These are phyloP conservation scores for Diaporthe destruens DNA, from an alignment of 2,329 filamentous ascomycete species.

Conservation along the genomic window DNA sequence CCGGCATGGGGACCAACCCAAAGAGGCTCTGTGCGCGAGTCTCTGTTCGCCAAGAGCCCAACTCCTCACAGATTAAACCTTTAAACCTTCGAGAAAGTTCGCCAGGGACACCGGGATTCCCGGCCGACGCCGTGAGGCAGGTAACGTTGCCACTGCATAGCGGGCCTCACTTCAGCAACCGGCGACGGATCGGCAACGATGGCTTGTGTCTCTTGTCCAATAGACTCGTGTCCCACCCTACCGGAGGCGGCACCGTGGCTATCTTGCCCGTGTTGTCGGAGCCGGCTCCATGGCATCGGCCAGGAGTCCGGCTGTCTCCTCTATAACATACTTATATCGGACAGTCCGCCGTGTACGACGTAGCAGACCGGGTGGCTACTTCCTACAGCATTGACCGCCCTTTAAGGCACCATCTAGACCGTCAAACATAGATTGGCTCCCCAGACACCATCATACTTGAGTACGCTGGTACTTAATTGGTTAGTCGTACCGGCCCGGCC, in stretches of 20 bases:
- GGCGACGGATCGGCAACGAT: too few species aligned
- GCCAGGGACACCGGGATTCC: background rate
- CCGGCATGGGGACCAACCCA: background rate
- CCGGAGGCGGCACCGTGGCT: background rate
- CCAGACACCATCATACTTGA: too few species aligned
- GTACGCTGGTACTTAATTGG: too few species aligned
- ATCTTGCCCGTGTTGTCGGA: conserved; percentile 11
- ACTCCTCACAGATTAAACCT: background rate
- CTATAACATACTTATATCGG: conserved; percentile 46
- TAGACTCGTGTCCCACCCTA: background rate
- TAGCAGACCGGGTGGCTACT: too few species aligned
- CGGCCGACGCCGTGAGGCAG: background rate
- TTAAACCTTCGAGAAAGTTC: background rate
- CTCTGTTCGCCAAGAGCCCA: background rate
- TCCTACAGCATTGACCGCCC: too few species aligned
- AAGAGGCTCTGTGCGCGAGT: background rate
- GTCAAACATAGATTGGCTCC: too few species aligned
- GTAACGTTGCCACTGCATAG: background rate
- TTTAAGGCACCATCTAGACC: too few species aligned
- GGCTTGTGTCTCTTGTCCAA: background rate
- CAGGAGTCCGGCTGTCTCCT: conserved; percentile 46
- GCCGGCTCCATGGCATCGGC: conserved; percentile 42
- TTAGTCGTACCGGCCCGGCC: too few species aligned
- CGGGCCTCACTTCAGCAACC: too few species aligned
- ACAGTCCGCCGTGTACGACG: conserved; percentile 33